Base-by-base conservation (phyloP, 2,329 filamentous ascomycete species). In the Elsinoe necatrix region DNA sequence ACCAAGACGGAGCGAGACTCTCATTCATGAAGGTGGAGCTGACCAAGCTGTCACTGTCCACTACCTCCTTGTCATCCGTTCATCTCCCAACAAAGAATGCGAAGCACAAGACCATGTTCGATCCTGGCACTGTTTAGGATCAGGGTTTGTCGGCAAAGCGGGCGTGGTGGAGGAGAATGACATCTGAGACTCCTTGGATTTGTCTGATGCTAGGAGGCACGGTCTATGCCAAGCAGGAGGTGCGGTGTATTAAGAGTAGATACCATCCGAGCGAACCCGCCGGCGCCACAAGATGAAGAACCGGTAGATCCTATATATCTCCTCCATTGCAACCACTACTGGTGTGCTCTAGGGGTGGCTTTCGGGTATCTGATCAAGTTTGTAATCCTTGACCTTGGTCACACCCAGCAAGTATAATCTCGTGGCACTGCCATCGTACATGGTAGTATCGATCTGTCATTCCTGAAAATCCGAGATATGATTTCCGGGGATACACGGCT, bases 101-200 rank as follows among this genome's bases (percentile, higher is more conserved):
- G 2, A 20, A 18, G 14, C 14, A 9, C 4, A 27, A 21, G 20
- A 45, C 20, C 23, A 45, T 45, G 41, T 45, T 25, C 12, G 18
- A n/a, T 45, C 41, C 20, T 45, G 21, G 20, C n/a, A 14, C 41
- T 25, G 45, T 50, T 50, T 16, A 23, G 45, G 4, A 12, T 5
- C 25, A 50, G 45, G 45, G 45, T 25, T 14, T 16, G 25, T 50
- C 34, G 45, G 27, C 45, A 34, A 35, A 50, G 45, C 25, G 45
- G 45, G 25, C 27, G 14, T 20, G 27, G 23, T 31, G 45, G 27
- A n/a, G 18, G 14, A 50, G 12, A 16, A 50, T 34, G 41, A 9
- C 21, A 6, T 12, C 20, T 23, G 41, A 23, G 21, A 25, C 12
- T 9, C 25, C 41, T 45, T 50, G 45, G 45, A n/a, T 35, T 20